phyloP scores from a whole-genome alignment of 495 filamentous ascomycete genomes.

The Penicillium simplicissimum region DNA sequence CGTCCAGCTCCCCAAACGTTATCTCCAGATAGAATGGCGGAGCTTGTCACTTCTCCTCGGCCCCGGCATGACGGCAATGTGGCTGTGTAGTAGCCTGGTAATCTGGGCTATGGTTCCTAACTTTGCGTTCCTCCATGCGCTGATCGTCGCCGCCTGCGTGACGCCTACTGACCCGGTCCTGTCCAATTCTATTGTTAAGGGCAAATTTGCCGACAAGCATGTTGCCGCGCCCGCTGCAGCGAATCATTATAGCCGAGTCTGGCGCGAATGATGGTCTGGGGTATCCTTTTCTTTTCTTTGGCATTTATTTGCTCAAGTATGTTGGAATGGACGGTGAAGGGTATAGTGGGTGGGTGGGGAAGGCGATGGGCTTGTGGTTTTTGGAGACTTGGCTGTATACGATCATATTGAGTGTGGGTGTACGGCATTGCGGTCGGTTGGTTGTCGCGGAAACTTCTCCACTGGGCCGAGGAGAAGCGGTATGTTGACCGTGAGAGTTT shows the following conservation, averaged over 20 bases:
- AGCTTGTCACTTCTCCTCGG: constrained; percentile 74
- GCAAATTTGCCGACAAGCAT: constrained; percentile 89
- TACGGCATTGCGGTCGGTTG: constrained; percentile 81
- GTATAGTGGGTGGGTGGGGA: constrained; percentile 56
- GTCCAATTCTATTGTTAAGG: constrained; percentile 89
- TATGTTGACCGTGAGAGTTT: constrained; percentile 92
- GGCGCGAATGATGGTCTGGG: constrained; percentile 94
- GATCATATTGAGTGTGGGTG: constrained; percentile 72
- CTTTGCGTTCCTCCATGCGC: constrained; percentile 71
- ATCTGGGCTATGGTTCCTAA: constrained; percentile 78
- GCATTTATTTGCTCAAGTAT: constrained; percentile 81
- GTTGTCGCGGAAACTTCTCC: constrained; percentile 76
- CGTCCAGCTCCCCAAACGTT: constrained; percentile 86
- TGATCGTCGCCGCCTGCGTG: constrained; percentile 79
- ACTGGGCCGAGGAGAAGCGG: constrained; percentile 78
- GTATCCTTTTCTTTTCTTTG: constrained; percentile 86
- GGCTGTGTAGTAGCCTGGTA: constrained; percentile 76
- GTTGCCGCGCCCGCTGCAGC: constrained; percentile 80
- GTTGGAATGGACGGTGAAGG: constrained; percentile 57
- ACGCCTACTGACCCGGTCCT: constrained; percentile 92
- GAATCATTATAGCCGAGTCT: constrained; percentile 86
- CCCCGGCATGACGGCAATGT: constrained; percentile 86
- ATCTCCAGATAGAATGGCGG: constrained; percentile 79
- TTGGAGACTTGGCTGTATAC: constrained; percentile 84
- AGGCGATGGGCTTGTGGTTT: constrained; percentile 81